Evolutionary conservation across 129 eudicot genomes (phyloP).

Genomic region (Solidago caesia): DNA sequence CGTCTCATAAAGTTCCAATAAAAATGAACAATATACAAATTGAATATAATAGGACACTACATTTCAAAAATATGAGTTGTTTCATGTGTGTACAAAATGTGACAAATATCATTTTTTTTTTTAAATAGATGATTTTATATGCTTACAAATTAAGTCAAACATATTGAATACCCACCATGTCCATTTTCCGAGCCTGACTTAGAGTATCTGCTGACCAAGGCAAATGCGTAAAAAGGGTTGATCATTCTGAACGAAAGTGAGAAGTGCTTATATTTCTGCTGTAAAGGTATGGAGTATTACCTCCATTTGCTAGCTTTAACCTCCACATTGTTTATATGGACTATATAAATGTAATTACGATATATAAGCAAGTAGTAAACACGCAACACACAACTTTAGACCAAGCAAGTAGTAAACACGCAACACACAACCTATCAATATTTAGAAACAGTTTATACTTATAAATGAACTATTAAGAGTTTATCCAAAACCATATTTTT

Average conservation of each 20-base stretch:
- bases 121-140: too few species aligned
- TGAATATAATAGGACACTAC: too few species aligned
- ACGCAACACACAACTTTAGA: not conserved
- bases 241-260: constrained; percentile 74
- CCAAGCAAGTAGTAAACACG: too few species aligned
- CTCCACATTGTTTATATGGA: constrained; percentile 35
- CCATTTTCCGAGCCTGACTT: constrained; percentile 95
- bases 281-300: constrained; percentile 31
- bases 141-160: not conserved
- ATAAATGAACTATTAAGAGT: too few species aligned
- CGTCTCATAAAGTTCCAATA: too few species aligned
- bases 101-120: too few species aligned
- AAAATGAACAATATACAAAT: too few species aligned
- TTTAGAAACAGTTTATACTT: too few species aligned
- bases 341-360: not conserved
- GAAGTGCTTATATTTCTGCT: constrained; percentile 68
- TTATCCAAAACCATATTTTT: too few species aligned
- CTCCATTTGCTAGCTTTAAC: constrained; percentile 43
- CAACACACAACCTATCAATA: too few species aligned
- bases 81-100: too few species aligned
- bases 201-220: constrained; percentile 93
- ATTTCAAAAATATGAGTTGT: too few species aligned
- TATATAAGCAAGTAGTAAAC: not conserved
- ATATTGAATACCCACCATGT: constrained; percentile 44
- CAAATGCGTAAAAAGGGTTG: constrained; percentile 97